Evolutionary conservation across 352 stramenopile species (phyloP), one percentile per base, ranked within the genome.

Genomic region (Thalassiosira mediterranea): DNA sequence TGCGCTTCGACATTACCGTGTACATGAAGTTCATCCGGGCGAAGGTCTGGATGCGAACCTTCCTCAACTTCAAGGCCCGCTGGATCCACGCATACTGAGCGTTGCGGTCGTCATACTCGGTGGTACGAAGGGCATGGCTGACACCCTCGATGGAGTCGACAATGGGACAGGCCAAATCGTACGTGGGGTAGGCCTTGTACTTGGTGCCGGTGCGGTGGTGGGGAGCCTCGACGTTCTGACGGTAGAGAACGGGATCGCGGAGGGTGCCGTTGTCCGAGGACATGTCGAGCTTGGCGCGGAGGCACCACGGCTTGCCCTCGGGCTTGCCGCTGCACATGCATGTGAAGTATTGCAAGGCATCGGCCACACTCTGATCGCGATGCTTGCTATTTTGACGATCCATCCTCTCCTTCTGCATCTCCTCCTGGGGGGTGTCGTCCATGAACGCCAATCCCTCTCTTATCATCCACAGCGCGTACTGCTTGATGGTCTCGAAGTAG

Each of bases 1-100:
- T 99, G 52, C 97, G 95, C 90, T 99, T 99, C 62, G 93, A 98
- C 63, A 99, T 91, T 32, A 99, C 93, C 21, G 97, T 99, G 83
- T 98, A 95, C 70, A 98, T 95, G 83, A 99, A 99, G 89, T 99
- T 99, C 91, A 99, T 97, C 21, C 97, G 94, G 10, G 96, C 95
- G 79, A 99, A 99, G 53, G 95, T 92, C 82, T 98, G 95, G 61
- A 97, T 95, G 21, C 91, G 78, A 19, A 95, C 89, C 10, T 82
- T 74, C 15, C 93, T 82, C 15, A 97, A 84, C 10, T 89, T 74
- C 29, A 99, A 86, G 17, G 95, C 94, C 44, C 84, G 84, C 52
- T 93, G 86, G 74, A 98, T 94, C 96, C 96, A 99, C 65, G 96
- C 90, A 83, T 99, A 99, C 88, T 99, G 97, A n/a, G 60, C 72